phyloP scores from a whole-genome alignment of 331 rosid genomes.

The Malus hybrid region DNA sequence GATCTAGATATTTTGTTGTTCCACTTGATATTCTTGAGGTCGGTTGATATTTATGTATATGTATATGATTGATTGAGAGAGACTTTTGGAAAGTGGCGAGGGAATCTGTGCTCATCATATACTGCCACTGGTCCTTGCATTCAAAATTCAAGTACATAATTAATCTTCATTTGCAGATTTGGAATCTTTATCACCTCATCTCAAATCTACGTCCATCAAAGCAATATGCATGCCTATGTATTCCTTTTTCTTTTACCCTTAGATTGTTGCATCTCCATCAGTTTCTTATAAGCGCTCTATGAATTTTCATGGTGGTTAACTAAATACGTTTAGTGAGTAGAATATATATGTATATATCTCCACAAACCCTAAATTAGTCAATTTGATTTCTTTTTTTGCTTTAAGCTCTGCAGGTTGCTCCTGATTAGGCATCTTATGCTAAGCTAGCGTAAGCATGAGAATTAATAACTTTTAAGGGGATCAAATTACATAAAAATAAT shows the following conservation, averaged over 20 bases:
- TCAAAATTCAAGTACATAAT: conserved; percentile 1
- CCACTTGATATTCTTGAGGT: background rate
- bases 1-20: background rate
- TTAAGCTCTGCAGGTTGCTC: background rate
- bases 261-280: background rate
- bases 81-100: conserved; percentile 9
- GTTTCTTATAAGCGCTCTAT: background rate
- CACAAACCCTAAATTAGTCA: background rate
- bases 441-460: background rate
- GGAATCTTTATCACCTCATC: conserved; percentile 33
- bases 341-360: background rate
- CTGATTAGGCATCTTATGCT: background rate
- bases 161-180: background rate
- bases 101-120: conserved; percentile 16
- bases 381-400: background rate
- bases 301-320: background rate
- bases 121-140: conserved; percentile 19
- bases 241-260: conserved; percentile 13
- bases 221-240: background rate
- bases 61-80: conserved; percentile 19
- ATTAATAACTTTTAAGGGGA: background rate
- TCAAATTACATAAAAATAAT: background rate
- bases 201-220: conserved; percentile 8
- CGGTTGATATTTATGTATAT: background rate
- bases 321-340: background rate